Evolutionary conservation across 257 asterid genomes (phyloP).

Genomic region (Salvia miltiorrhiza): DNA sequence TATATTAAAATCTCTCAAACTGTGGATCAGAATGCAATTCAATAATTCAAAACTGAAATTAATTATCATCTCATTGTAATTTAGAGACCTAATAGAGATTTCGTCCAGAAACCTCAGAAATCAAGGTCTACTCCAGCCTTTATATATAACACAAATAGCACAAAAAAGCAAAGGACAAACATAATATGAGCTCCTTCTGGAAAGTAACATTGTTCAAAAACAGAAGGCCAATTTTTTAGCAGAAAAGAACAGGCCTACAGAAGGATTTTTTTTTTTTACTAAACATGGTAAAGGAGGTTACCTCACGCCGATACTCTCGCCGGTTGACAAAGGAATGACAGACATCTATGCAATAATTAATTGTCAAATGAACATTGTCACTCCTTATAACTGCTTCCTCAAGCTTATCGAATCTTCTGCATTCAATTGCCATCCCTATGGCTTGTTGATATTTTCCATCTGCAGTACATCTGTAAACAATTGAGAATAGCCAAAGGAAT

Average conservation of each 20-base stretch:
- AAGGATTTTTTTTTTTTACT: not conserved
- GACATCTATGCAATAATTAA: constrained; percentile 74
- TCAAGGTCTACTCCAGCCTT: not conserved
- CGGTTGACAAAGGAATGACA: constrained; percentile 73
- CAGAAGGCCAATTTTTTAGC: not conserved
- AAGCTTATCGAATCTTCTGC: constrained; percentile 89
- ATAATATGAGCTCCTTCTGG: not conserved
- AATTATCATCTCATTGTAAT: not conserved
- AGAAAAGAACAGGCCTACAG: not conserved
- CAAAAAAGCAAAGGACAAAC: not conserved
- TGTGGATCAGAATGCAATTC: constrained; percentile 1
- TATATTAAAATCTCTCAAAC: constrained; percentile 25
- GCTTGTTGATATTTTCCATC: constrained; percentile 93
- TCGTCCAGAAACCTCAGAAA: not conserved
- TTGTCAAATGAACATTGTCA: constrained; percentile 71
- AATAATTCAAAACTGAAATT: not conserved
- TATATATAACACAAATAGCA: not conserved
- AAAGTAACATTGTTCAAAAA: not conserved
- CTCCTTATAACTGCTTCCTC: constrained; percentile 78
- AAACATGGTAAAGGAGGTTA: constrained; percentile 24
- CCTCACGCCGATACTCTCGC: constrained; percentile 87
- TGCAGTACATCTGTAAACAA: constrained; percentile 57
- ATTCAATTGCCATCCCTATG: constrained; percentile 85
- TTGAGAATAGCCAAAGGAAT: not conserved
- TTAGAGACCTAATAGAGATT: not conserved